Percentiles rank a stretch among this genome's conserved stretches.
Evolutionary conservation across 768 basidiomycete species (phyloP).

Genomic region (Cyathus striatus): DNA sequence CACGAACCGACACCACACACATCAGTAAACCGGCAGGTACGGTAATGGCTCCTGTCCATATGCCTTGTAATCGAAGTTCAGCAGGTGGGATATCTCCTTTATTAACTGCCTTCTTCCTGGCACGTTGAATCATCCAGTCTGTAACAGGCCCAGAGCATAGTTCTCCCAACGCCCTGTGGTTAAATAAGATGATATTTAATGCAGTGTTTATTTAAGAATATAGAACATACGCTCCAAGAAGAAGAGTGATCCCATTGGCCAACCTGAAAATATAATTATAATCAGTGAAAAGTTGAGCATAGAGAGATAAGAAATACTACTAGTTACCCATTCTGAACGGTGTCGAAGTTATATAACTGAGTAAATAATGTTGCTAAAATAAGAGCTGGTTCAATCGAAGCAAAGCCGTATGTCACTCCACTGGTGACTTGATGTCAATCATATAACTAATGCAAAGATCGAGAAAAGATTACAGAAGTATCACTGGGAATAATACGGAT

Average conservation of each 20-base stretch:
- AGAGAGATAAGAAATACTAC: no score
- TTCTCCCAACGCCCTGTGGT: constrained; percentile 26
- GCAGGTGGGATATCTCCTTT: constrained; percentile 18
- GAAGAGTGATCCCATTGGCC: constrained; percentile 29
- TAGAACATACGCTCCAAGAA: constrained; percentile 27
- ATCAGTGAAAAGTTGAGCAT: no score
- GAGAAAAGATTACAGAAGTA: constrained; percentile 22
- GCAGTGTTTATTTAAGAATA: background rate
- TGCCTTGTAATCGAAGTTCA: constrained; percentile 31
- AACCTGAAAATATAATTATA: constrained; percentile 15
- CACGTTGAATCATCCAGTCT: constrained; percentile 28
- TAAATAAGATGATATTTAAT: background rate
- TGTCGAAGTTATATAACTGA: constrained; percentile 31
- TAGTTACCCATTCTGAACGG: constrained; percentile 29
- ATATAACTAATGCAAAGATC: background rate
- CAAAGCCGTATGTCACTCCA: constrained; percentile 31
- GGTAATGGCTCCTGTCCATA: constrained; percentile 31
- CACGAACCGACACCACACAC: no score
- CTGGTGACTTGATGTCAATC: constrained; percentile 7
- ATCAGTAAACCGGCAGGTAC: constrained; percentile 29
- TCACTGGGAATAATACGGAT: constrained; percentile 30
- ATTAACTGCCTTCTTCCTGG: constrained; percentile 18
- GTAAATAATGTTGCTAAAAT: constrained; percentile 32
- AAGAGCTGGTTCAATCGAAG: constrained; percentile 33
- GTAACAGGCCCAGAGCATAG: constrained; percentile 30